These are phyloP conservation scores for Rhynchosporium agropyri DNA, from an alignment of 2,329 filamentous ascomycete species.

Conservation along the genomic window DNA sequence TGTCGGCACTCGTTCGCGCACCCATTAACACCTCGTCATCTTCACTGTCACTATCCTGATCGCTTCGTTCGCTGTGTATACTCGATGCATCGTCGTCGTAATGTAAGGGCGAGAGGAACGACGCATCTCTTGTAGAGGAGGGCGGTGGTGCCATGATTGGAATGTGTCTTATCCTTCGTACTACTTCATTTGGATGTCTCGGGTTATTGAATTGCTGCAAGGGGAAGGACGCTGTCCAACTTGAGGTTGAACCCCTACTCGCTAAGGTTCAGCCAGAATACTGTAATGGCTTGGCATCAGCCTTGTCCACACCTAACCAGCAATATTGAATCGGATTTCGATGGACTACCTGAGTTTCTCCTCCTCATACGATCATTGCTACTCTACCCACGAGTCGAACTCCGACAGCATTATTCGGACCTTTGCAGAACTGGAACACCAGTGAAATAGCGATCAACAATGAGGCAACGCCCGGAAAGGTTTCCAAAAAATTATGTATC, in stretches of 20 bases:
- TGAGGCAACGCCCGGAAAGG: too few relatives aligned
- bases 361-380: too few relatives aligned
- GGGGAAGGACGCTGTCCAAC: neutral
- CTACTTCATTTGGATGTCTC: slow-evolving; percentile 6
- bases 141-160: slow-evolving; percentile 23
- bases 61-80: slow-evolving; percentile 62
- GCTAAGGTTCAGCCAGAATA: slow-evolving; percentile 14
- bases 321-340: too few relatives aligned
- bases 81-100: slow-evolving; percentile 61
- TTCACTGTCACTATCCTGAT: slow-evolving; percentile 76
- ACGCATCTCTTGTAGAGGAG: slow-evolving; percentile 26
- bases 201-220: neutral
- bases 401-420: too few relatives aligned
- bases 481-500: too few relatives aligned
- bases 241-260: slow-evolving; percentile 4
- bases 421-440: too few relatives aligned
- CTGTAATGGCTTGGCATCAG: slow-evolving; percentile 5
- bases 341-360: too few relatives aligned
- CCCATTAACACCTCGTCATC: slow-evolving; percentile 70
- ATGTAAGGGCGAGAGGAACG: slow-evolving; percentile 38
- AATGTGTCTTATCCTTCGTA: neutral
- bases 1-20: slow-evolving; percentile 69
- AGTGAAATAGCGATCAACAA: too few relatives aligned
- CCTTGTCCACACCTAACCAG: neutral
- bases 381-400: too few relatives aligned